Evolutionary conservation across 805 yeast genomes (phyloP).

Genomic region (Grigorovia yakushimaensis): DNA sequence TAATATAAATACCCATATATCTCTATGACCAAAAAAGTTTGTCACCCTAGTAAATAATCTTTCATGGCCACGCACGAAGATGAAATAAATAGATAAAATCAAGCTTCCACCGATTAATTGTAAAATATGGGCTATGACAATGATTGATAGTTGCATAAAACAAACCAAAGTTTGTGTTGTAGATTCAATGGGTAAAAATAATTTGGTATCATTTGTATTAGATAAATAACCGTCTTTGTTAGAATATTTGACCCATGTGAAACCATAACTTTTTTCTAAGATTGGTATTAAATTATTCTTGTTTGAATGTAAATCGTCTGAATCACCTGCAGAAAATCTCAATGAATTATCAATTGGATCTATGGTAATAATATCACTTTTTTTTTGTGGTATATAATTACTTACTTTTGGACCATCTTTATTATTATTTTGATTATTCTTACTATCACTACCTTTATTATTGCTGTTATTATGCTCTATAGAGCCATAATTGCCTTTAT

Average conservation of each 20-base stretch:
- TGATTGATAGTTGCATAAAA: conserved; percentile 1
- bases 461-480: not conserved
- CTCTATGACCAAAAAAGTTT: conserved; percentile 28
- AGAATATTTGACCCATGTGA: conserved; percentile 6
- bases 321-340: conserved; percentile 10
- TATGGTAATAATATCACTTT: conserved; percentile 9
- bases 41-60: conserved; percentile 24
- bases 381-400: not conserved
- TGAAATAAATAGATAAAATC: conserved; percentile 32
- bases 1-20: conserved; percentile 23
- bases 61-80: conserved; percentile 31
- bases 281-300: conserved; percentile 2
- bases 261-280: conserved; percentile 6
- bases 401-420: not conserved
- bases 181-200: not conserved
- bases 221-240: conserved; percentile 1
- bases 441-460: not conserved
- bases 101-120: conserved; percentile 27
- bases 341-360: conserved; percentile 18
- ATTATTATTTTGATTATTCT: not conserved
- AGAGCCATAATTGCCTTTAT: conserved; percentile 2
- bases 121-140: not conserved
- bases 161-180: not conserved
- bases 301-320: conserved; percentile 3
- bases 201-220: not conserved